Evolutionary conservation across 2,329 filamentous ascomycete species (phyloP).

Genomic region (Stachybotrys chlorohalonatus): DNA sequence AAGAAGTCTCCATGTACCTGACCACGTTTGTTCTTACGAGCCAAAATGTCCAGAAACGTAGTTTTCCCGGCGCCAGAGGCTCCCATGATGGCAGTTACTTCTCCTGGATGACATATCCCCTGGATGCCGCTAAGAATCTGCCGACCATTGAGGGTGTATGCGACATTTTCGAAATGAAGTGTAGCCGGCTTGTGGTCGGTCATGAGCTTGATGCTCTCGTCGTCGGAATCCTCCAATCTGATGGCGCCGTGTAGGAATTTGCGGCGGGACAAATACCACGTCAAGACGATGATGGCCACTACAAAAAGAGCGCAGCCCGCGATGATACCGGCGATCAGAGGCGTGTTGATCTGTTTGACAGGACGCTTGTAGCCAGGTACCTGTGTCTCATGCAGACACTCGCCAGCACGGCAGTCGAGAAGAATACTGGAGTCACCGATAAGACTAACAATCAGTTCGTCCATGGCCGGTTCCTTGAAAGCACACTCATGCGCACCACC

Average conservation of each 20-base stretch:
- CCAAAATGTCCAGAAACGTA: conserved; percentile 90
- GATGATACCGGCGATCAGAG: conserved; percentile 89
- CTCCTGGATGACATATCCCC: conserved; percentile 87
- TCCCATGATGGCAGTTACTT: conserved; percentile 95
- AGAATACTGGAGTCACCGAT: conserved; percentile 90
- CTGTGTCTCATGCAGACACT: conserved; percentile 88
- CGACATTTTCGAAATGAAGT: conserved; percentile 79
- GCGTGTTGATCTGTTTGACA: conserved; percentile 93
- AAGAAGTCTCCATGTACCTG: conserved; percentile 71
- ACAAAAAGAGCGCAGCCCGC: conserved; percentile 78
- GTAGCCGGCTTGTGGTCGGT: conserved; percentile 85
- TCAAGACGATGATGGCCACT: conserved; percentile 70
- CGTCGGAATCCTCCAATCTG: conserved; percentile 79
- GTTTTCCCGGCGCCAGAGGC: conserved; percentile 97
- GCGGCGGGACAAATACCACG: conserved; percentile 83
- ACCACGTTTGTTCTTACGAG: conserved; percentile 93
- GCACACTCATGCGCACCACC: conserved; percentile 59
- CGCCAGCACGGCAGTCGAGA: conserved; percentile 72
- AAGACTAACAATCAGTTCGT: conserved; percentile 75
- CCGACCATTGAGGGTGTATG: conserved; percentile 80
- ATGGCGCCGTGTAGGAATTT: conserved; percentile 63
- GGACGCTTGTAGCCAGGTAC: conserved; percentile 84
- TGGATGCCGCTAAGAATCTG: conserved; percentile 72
- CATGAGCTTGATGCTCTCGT: conserved; percentile 80
- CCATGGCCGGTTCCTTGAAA: conserved; percentile 89